Conservation (phyloP, 148 eudicot genomes). For the Euryodendron excelsum region DNA sequence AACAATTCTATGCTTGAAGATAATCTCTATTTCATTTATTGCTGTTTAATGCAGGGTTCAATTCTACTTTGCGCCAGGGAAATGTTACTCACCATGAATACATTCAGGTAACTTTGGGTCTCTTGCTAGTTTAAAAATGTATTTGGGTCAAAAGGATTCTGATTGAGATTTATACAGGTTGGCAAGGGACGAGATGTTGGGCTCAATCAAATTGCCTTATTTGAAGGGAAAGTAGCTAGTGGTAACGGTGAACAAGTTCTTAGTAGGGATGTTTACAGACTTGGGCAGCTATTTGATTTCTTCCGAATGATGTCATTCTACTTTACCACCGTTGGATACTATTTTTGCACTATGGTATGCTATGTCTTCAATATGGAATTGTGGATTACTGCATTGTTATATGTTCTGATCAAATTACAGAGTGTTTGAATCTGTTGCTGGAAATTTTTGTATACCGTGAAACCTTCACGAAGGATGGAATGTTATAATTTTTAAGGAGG, state of each 20-base stretch:
- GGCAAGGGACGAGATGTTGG: conserved; percentile 99
- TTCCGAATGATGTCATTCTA: conserved; percentile 97
- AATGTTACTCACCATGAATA: conserved; percentile 98
- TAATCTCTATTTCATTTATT: not conserved
- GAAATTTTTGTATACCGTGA: not conserved
- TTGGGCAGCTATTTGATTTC: conserved; percentile 97
- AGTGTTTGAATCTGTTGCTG: not conserved
- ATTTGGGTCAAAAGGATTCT: conserved; percentile 5
- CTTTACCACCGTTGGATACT: conserved; percentile 93
- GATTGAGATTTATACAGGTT: conserved; percentile 48
- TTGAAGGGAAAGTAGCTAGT: conserved; percentile 99
- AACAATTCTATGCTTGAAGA: not conserved
- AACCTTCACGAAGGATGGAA: not conserved
- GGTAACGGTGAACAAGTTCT: conserved; percentile 99
- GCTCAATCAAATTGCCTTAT: conserved; percentile 94
- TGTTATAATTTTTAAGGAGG: not conserved
- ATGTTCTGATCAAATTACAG: not conserved
- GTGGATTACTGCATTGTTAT: not conserved
- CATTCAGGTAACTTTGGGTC: conserved; percentile 55
- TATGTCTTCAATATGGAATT: not conserved
- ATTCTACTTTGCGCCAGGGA: conserved; percentile 94
- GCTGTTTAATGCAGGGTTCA: conserved; percentile 66
- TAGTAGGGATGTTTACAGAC: conserved; percentile 92
- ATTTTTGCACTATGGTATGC: conserved; percentile 96
- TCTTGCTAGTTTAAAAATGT: conserved; percentile 1